Conservation (phyloP, 192 early-diverging fungal species). For the Rhizoclosmatium sp. region DNA sequence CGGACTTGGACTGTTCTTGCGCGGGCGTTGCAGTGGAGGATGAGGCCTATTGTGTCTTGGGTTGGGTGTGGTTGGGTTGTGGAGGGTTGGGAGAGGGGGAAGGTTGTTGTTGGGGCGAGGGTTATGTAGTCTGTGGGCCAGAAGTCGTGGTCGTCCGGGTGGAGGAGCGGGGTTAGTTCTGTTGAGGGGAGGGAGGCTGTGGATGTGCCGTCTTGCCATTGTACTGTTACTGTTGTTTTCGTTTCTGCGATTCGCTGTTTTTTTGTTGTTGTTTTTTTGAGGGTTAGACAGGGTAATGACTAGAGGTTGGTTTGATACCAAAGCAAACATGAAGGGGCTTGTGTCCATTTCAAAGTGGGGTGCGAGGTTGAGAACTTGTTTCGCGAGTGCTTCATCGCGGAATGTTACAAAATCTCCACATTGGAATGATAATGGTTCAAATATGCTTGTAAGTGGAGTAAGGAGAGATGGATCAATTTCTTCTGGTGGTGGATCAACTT, state of each 20-base stretch:
- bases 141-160: constrained; percentile 28
- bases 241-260: constrained; percentile 18
- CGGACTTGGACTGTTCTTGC: constrained; percentile 18
- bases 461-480: constrained; percentile 16
- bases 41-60: constrained; percentile 8
- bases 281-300: background rate
- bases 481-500: constrained; percentile 20
- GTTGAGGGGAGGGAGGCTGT: background rate
- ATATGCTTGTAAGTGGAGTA: constrained; percentile 10
- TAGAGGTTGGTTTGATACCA: background rate
- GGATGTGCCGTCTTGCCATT: constrained; percentile 22
- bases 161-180: constrained; percentile 1
- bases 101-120: background rate
- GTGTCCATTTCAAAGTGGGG: constrained; percentile 1
- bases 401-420: constrained; percentile 22
- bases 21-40: background rate
- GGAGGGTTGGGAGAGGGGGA: background rate
- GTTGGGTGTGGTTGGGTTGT: background rate
- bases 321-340: constrained; percentile 9
- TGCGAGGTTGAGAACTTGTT: background rate
- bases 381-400: constrained; percentile 14
- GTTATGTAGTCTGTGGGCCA: constrained; percentile 26
- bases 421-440: constrained; percentile 10
- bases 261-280: background rate
- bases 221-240: constrained; percentile 1